Evolutionary conservation across 371 early-diverging fungal genomes (phyloP), one percentile per base, ranked within the genome.

Genomic region (Rhizopus microsporus): DNA sequence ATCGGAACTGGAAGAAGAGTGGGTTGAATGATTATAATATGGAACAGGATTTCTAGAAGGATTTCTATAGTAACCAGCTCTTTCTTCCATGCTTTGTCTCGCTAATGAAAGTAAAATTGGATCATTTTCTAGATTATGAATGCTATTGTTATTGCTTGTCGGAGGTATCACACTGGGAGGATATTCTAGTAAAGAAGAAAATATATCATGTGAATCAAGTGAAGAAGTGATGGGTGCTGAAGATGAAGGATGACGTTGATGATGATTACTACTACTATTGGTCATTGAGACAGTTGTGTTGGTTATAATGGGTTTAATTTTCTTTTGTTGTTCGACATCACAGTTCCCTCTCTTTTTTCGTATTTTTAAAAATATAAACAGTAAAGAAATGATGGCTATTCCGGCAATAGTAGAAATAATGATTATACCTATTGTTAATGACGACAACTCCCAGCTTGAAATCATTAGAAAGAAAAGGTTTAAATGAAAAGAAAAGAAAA

Each of bases 101-200:
- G 56, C 67, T 32, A 71, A 59, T n/a, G 71, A 71, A 16, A 23
- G 34, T 17, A 63, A 63, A 6, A 69, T 60, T 17, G 63, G 67
- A 50, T 71, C 67, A 15, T 62, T 16, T 48, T 56, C 47, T 8
- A 17, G 31, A 30, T 33, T 15, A 30, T 17, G 30, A 4, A 8
- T 32, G 34, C 13, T 30, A 39, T n/a, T 34, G 34, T 30, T 32
- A 32, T 53, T 33, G 4, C 23, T 29, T 9, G 50, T 15, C 6
- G 51, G 43, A 33, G 40, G 40, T 57, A 23, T 49, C 7, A 30
- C 17, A 40, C 42, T 48, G 4, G 63, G 63, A 10, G 63, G 63
- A 43, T 57, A 51, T 43, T 57, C 48, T 0, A 62, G 39, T 46
- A 57, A 46, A 9, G 57, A 57, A 23, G 33, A 62, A 30, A 62